Base-by-base conservation (phyloP, 306 rosid genomes). In the Prunus kanzakura region DNA sequence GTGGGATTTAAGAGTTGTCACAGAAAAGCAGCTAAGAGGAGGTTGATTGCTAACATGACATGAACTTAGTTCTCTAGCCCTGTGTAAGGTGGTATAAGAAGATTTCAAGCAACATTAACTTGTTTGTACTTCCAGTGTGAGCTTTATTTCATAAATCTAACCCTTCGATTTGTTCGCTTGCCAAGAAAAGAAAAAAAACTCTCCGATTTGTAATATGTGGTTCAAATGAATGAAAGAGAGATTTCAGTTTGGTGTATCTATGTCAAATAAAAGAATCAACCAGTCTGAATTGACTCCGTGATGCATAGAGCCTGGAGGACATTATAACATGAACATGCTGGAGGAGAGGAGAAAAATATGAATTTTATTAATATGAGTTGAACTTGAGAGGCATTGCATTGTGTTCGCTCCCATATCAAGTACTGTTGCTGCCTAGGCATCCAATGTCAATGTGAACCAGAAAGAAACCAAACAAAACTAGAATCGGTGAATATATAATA, bases 401-500 rank as follows among this genome's bases (percentile, higher is more conserved):
- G 43, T 38, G 8, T 6, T 38, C 43, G 2, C 43, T 1, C 7
- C 9, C 43, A 7, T 7, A 38, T 38, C 43, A 38, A 38, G 43
- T 38, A 38, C 2, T 38, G 43, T 38, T 38, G 43, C 43, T 38
- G 43, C 43, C 9, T 1, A 38, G 43, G 43, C 43, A 38, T 38
- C 43, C 82, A 60, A 67, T 68, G 82, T 50, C 82, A 60, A 67
- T 68, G 82, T 58, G 43, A 60, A 61, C 76, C 41, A 8, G 75
- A 61, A 32, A 72, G 75, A 61, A 32, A 72, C 71, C 78, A 63
- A 80, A 84, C 80, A 76, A 71, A 9, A 70, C 75, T 71, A 76
- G 52, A 80, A 80, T 82, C 71, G 67, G 77, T 55, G 76, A 51
- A 45, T 64, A 76, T 62, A 38, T 45, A 23, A 47, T n/a, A 2